phyloP scores from a whole-genome alignment of 306 rosid species.

The Alnus glutinosa region DNA sequence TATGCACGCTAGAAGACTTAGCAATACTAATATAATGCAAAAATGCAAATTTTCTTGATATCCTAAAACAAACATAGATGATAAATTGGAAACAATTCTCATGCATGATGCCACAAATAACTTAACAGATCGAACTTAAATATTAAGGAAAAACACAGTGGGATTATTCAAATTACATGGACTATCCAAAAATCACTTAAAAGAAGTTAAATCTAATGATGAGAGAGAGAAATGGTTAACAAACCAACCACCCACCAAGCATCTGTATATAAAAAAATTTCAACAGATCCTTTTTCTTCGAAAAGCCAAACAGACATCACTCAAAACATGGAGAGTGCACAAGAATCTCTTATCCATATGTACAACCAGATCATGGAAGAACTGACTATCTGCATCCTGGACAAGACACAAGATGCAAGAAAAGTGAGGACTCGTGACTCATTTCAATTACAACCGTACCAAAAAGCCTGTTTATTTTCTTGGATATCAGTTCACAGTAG shows the following conservation, averaged over 20 bases:
- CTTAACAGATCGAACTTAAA: neutral
- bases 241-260: neutral
- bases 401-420: neutral
- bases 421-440: neutral
- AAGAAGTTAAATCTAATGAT: neutral
- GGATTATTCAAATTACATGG: neutral
- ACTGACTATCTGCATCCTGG: neutral
- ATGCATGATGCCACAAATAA: neutral
- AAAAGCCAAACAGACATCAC: neutral
- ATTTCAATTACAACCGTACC: neutral
- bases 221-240: neutral
- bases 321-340: neutral
- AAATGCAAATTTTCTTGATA: neutral
- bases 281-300: neutral
- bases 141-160: neutral
- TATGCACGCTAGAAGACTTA: too few relatives aligned
- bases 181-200: neutral
- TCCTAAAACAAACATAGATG: neutral
- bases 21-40: neutral
- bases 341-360: neutral
- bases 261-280: neutral
- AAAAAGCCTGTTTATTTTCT: neutral
- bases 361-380: neutral
- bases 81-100: neutral
- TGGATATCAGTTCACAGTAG: neutral